phyloP scores from a whole-genome alignment of 345 rosid species.

The Lagerstroemia speciosa region DNA sequence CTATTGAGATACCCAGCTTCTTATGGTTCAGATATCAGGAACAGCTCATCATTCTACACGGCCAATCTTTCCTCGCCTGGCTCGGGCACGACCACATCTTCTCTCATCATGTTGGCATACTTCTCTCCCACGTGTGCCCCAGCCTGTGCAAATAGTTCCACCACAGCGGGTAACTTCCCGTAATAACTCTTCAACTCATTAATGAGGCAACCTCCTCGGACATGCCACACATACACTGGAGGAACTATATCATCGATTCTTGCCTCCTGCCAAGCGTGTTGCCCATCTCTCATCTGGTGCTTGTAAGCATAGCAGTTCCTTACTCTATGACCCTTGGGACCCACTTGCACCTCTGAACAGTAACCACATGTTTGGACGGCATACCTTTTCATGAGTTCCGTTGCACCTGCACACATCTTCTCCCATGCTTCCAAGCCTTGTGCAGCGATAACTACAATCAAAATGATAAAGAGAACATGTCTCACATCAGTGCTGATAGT shows the following conservation, averaged over 20 bases:
- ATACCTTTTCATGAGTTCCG: constrained; percentile 32
- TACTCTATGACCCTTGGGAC: constrained; percentile 43
- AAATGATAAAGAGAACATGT: not conserved
- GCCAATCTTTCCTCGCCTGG: constrained; percentile 31
- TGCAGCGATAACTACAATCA: constrained; percentile 16
- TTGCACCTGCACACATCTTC: constrained; percentile 30
- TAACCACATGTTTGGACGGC: constrained; percentile 44
- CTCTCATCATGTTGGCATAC: constrained; percentile 28
- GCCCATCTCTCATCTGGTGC: constrained; percentile 57
- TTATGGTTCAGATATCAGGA: not conserved
- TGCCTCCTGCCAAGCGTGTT: constrained; percentile 55
- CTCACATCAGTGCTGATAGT: not conserved
- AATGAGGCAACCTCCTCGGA: constrained; percentile 22
- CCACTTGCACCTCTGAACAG: constrained; percentile 42
- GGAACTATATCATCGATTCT: constrained; percentile 37
- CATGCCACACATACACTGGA: constrained; percentile 43
- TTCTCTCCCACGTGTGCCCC: constrained; percentile 29
- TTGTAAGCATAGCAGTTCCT: constrained; percentile 42
- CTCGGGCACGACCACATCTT: constrained; percentile 28
- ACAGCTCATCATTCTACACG: constrained; percentile 9
- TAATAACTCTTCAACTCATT: constrained; percentile 38
- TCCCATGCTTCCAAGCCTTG: constrained; percentile 37
- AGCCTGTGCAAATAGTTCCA: constrained; percentile 42
- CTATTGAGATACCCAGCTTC: not conserved
- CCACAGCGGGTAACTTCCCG: constrained; percentile 37